Evolutionary conservation across 768 basidiomycete genomes (phyloP).

Genomic region (Russula sp.): DNA sequence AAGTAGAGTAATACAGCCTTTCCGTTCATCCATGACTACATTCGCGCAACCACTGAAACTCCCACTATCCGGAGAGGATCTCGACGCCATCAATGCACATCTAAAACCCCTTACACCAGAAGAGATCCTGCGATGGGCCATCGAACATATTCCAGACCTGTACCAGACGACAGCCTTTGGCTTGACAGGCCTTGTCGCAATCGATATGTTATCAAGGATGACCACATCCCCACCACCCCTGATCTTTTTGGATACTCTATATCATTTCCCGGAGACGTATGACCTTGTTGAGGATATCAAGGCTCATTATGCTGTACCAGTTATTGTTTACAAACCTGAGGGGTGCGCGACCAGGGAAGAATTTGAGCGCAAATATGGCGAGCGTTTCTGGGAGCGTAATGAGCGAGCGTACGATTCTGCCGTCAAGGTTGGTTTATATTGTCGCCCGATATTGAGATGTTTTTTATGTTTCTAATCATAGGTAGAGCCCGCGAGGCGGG

Average conservation of each 20-base stretch:
- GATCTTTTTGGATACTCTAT: slow-evolving; percentile 94
- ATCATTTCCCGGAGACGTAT: slow-evolving; percentile 93
- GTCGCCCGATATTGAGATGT: not conserved
- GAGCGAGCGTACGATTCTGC: slow-evolving; percentile 85
- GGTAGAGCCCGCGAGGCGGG: slow-evolving; percentile 90
- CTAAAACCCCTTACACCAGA: slow-evolving; percentile 69
- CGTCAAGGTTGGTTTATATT: slow-evolving; percentile 60
- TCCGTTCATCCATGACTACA: not conserved
- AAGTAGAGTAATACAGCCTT: not conserved
- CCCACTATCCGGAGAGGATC: slow-evolving; percentile 50
- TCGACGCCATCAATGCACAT: slow-evolving; percentile 64
- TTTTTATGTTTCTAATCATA: slow-evolving; percentile 26
- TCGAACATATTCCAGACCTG: slow-evolving; percentile 68
- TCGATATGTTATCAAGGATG: slow-evolving; percentile 90
- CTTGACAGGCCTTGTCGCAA: slow-evolving; percentile 85
- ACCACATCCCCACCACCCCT: slow-evolving; percentile 64
- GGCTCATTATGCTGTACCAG: slow-evolving; percentile 57
- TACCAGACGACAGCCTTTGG: slow-evolving; percentile 97
- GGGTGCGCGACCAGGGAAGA: slow-evolving; percentile 58
- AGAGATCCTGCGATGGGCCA: slow-evolving; percentile 80
- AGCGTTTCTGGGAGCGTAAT: slow-evolving; percentile 79
- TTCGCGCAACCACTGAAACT: slow-evolving; percentile 40
- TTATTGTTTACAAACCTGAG: slow-evolving; percentile 75
- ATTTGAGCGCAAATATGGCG: slow-evolving; percentile 75
- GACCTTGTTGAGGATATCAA: slow-evolving; percentile 80